phyloP scores from a whole-genome alignment of 2,329 filamentous ascomycete species.

The Aureobasidium musti region DNA sequence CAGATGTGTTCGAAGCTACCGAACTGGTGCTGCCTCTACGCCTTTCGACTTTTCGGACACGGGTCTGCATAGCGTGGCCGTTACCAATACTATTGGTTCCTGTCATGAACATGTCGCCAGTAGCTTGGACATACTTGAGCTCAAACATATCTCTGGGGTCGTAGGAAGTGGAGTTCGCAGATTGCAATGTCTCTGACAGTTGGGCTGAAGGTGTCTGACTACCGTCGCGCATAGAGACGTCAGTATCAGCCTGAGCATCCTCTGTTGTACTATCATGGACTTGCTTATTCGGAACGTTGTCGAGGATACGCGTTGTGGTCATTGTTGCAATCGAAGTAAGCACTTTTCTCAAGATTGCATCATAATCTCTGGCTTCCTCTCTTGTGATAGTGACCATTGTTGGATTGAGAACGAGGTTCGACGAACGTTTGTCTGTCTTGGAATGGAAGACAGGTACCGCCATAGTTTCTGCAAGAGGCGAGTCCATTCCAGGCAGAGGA shows the following conservation, averaged over 20 bases:
- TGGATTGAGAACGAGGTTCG: constrained; percentile 36
- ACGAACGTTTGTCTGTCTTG: constrained; percentile 51
- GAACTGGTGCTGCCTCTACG: constrained; percentile 34
- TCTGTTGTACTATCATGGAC: constrained; percentile 39
- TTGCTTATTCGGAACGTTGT: constrained; percentile 54
- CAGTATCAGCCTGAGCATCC: constrained; percentile 62
- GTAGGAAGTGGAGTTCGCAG: constrained; percentile 61
- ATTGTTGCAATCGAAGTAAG: constrained; percentile 73
- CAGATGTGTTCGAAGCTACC: constrained; percentile 36
- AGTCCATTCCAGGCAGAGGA: constrained; percentile 57
- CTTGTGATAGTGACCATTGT: constrained; percentile 73
- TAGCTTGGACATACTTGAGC: constrained; percentile 63
- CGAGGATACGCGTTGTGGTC: constrained; percentile 55
- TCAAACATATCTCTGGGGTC: constrained; percentile 73
- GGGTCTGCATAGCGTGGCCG: constrained; percentile 35
- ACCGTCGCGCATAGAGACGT: constrained; percentile 60
- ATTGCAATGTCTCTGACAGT: constrained; percentile 57
- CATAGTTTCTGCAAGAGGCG: constrained; percentile 64
- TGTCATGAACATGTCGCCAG: constrained; percentile 51
- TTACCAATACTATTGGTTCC: constrained; percentile 58
- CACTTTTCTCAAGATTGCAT: constrained; percentile 76
- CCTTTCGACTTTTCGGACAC: constrained; percentile 36
- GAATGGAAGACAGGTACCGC: constrained; percentile 70
- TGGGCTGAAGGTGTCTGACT: constrained; percentile 31
- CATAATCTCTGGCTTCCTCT: constrained; percentile 69